Base-by-base conservation (phyloP, 106 monocot species). In the Phalaenopsis aphrodite region DNA sequence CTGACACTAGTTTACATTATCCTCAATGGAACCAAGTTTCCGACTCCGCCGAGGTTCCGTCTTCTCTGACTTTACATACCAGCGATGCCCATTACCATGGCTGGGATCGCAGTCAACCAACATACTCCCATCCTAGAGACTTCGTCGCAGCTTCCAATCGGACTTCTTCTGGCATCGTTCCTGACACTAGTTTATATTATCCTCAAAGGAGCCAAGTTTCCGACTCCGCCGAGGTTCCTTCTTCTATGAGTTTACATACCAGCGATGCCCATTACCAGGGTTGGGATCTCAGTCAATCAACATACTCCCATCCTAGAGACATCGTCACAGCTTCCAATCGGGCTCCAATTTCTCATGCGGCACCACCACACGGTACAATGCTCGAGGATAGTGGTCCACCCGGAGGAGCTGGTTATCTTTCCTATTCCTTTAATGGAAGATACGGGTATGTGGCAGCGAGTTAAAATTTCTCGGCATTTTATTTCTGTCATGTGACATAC, bases 161-260 rank as follows among this genome's bases (percentile, higher is more conserved):
- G 30, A 30, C 8, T 69, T 38, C 69, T 38, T 69, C 69, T 4
- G 39, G 10, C 10, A 38, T 10, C 14, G 8, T 39, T 39, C 3
- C 69, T 69, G 69, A 69, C 30, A 37, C 69, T 39, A 69, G 39
- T 69, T 69, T 14, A 69, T 69, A 69, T 69, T 69, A 69, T 69
- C 69, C 12, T 38, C 69, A 30, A 39, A 39, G 69, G 69, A 38
- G 69, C 30, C 69, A 30, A 69, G 69, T 14, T 37, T 15, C n/a
- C 1, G 38, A 30, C 69, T 69, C 38, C 11, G 18, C 69, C 12
- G 69, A 38, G 69, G 69, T 4, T 38, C 14, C 69, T 69, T 30
- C 30, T 30, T 39, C 69, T 39, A 38, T 37, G 37, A 69, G 69
- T 1, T 69, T 69, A 39, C 38, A 8, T 37, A 11, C 14, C 1